Conservation (phyloP, 2,329 filamentous ascomycete species). For the Hypoxylon sp. region DNA sequence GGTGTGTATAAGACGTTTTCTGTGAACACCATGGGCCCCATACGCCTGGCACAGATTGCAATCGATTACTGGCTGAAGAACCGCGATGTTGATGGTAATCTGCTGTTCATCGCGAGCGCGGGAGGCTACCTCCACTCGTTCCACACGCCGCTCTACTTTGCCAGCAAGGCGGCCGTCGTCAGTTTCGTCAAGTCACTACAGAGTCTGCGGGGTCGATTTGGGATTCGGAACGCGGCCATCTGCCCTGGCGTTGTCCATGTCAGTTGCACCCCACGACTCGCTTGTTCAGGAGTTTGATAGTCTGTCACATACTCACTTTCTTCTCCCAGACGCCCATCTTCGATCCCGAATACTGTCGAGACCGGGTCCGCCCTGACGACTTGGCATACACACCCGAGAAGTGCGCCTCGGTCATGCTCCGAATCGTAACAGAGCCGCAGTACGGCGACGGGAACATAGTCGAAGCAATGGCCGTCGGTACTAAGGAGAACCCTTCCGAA, state of each 20-base stretch:
- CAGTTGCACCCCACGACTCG: neutral
- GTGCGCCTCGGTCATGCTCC: neutral
- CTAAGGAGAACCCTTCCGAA: too few relatives aligned
- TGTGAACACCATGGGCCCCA: conserved; percentile 36
- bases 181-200: conserved; percentile 4
- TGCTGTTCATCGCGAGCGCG: conserved; percentile 43
- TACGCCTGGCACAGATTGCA: conserved; percentile 39
- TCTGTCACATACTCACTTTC: neutral
- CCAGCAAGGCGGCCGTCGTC: conserved; percentile 43
- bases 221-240: neutral
- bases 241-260: neutral
- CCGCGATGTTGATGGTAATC: conserved; percentile 34
- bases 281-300: neutral
- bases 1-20: conserved; percentile 36
- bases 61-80: conserved; percentile 44
- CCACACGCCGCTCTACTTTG: conserved; percentile 44
- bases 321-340: neutral
- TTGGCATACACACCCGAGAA: neutral
- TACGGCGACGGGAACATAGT: neutral
- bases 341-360: neutral
- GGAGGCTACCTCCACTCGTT: conserved; percentile 43
- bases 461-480: too few relatives aligned
- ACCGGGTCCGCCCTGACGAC: neutral
- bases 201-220: neutral
- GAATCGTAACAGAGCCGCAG: neutral